Percentiles rank a stretch among this genome's conserved stretches.
These are phyloP conservation scores for Bauhinia variegata DNA, from an alignment of 306 rosid species.

Conservation along the genomic window DNA sequence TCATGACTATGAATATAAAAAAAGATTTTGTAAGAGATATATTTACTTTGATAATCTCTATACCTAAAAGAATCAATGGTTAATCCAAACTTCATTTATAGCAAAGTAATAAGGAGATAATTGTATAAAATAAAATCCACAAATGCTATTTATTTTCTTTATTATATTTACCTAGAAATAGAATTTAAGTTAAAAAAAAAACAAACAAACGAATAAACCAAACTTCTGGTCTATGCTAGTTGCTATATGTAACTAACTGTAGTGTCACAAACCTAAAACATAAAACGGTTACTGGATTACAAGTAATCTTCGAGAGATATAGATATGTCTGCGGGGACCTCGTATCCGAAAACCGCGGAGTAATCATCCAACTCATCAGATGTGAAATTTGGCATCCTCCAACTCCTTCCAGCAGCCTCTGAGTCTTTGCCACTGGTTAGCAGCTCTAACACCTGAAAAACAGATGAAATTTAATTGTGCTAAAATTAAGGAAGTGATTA, in stretches of 20 bases:
- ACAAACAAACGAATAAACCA: no score
- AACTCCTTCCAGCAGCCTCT: slow-evolving; percentile 61
- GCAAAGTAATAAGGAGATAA: no score
- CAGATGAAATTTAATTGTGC: not conserved
- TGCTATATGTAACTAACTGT: not conserved
- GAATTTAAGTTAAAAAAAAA: slow-evolving; percentile 40
- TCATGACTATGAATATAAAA: no score
- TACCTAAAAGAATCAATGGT: no score
- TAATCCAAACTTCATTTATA: no score
- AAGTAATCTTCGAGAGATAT: slow-evolving; percentile 68
- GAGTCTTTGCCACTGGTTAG: slow-evolving; percentile 60
- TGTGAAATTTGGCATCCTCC: slow-evolving; percentile 75
- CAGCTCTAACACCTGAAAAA: slow-evolving; percentile 71
- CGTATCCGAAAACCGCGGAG: slow-evolving; percentile 80
- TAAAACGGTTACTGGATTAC: slow-evolving; percentile 27
- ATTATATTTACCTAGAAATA: no score
- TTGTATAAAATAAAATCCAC: no score
- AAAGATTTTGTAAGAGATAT: no score
- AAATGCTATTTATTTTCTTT: no score
- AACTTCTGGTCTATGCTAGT: slow-evolving; percentile 18
- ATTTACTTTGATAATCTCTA: no score
- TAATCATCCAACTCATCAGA: slow-evolving; percentile 87
- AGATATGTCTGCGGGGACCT: slow-evolving; percentile 61
- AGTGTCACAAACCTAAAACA: no score
- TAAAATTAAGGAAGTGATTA: not conserved